Evolutionary conservation across 2,329 filamentous ascomycete genomes (phyloP).

Genomic region (Pseudogymnoascus sp.): DNA sequence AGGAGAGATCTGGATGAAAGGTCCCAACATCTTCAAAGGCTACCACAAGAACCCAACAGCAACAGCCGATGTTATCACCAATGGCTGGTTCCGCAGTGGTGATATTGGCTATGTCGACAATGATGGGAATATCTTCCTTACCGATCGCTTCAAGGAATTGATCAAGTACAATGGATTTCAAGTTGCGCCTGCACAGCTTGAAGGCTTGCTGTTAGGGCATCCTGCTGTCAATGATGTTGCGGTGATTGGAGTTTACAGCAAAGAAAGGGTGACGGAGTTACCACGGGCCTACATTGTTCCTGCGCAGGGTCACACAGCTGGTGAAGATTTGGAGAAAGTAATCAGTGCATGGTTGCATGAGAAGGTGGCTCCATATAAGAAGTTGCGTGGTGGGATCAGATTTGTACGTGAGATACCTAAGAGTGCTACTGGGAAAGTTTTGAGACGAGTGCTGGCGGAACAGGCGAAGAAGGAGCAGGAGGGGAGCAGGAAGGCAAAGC

Average conservation of each 20-base stretch:
- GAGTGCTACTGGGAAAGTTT: no score
- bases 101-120: slow-evolving; percentile 35
- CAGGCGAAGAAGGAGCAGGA: no score
- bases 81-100: slow-evolving; percentile 31
- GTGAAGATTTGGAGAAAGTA: no score
- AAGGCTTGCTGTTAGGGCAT: slow-evolving; percentile 35
- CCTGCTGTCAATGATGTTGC: slow-evolving; percentile 34
- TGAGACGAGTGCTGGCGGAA: no score
- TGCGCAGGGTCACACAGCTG: no score
- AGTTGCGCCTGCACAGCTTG: slow-evolving; percentile 41
- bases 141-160: slow-evolving; percentile 30
- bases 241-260: slow-evolving; percentile 32
- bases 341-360: no score
- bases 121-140: slow-evolving; percentile 28
- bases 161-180: slow-evolving; percentile 43
- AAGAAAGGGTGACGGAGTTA: slow-evolving; percentile 27
- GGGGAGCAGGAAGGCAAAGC: no score
- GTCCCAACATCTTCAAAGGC: slow-evolving; percentile 29
- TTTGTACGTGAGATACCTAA: no score
- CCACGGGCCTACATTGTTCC: no score
- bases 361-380: no score
- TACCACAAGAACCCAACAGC: slow-evolving; percentile 29
- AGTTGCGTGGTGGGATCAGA: no score
- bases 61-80: slow-evolving; percentile 20
- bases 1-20: slow-evolving; percentile 15